A percentile compares a stretch with the other conserved stretches of the same genome.
These are phyloP conservation scores for Hypomontagnella monticulosa DNA, from an alignment of 495 filamentous ascomycete genomes.

Conservation along the genomic window DNA sequence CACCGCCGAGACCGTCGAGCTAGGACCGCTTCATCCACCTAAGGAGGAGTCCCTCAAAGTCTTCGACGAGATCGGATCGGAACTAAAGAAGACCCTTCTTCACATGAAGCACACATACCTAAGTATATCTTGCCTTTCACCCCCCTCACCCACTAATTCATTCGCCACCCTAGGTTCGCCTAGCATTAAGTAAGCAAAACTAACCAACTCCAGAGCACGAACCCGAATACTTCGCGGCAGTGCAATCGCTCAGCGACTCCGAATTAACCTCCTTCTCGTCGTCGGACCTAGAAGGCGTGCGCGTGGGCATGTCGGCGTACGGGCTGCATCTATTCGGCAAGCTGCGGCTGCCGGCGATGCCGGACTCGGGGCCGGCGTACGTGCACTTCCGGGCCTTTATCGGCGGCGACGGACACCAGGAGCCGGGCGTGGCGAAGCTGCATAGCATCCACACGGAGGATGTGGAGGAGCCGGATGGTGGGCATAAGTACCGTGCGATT, in stretches of 20 bases:
- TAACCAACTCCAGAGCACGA: conserved; percentile 52
- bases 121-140: conserved; percentile 36
- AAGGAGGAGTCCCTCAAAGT: conserved; percentile 62
- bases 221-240: conserved; percentile 61
- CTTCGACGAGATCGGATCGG: conserved; percentile 58
- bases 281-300: conserved; percentile 59
- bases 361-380: conserved; percentile 53
- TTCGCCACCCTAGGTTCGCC: background rate
- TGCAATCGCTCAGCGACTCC: conserved; percentile 55
- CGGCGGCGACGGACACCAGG: conserved; percentile 53
- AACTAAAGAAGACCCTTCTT: conserved; percentile 60
- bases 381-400: conserved; percentile 64
- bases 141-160: background rate
- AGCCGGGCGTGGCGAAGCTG: conserved; percentile 55
- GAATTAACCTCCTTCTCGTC: conserved; percentile 59
- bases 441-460: conserved; percentile 65
- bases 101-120: conserved; percentile 58
- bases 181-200: background rate
- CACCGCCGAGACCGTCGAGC: conserved; percentile 61
- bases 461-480: conserved; percentile 55
- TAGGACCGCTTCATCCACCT: conserved; percentile 58
- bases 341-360: conserved; percentile 58
- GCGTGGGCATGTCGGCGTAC: conserved; percentile 62
- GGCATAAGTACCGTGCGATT: conserved; percentile 60
- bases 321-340: conserved; percentile 68